A percentile compares a stretch with the other conserved stretches of the same genome.
Evolutionary conservation across 2,329 filamentous ascomycete genomes (phyloP).

Genomic region (Magnaporthales sp.): DNA sequence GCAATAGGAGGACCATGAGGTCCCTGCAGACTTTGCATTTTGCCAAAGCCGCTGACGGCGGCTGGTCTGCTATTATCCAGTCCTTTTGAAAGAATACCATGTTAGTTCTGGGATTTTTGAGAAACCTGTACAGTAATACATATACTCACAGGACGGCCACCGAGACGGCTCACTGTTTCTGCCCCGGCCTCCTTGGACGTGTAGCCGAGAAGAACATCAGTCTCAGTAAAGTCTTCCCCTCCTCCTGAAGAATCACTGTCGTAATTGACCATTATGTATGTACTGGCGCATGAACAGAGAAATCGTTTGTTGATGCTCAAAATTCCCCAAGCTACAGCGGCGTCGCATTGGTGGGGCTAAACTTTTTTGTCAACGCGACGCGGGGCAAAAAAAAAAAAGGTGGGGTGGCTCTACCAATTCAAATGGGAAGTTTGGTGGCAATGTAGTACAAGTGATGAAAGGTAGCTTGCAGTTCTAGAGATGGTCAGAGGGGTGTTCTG

Average conservation of each 20-base stretch:
- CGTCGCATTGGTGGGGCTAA: constrained; percentile 5
- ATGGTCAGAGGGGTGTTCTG: not conserved
- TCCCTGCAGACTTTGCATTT: constrained; percentile 83
- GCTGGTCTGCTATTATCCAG: constrained; percentile 67
- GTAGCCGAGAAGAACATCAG: constrained; percentile 85
- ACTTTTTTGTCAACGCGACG: not conserved
- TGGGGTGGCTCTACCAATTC: not conserved
- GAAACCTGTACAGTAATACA: not conserved
- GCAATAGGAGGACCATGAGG: constrained; percentile 75
- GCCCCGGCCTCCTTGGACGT: constrained; percentile 70
- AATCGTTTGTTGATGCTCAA: constrained; percentile 2
- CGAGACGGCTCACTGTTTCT: constrained; percentile 80
- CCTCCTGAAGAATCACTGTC: constrained; percentile 79
- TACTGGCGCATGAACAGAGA: not conserved
- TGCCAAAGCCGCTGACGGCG: constrained; percentile 68
- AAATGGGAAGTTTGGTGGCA: not conserved
- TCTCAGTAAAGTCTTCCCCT: constrained; percentile 64
- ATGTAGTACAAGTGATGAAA: not conserved
- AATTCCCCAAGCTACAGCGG: not conserved
- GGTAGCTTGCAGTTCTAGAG: not conserved
- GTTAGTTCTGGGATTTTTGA: not conserved
- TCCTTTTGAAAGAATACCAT: constrained; percentile 39
- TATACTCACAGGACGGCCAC: constrained; percentile 72
- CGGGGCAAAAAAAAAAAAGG: constrained; percentile 4
- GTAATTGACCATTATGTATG: constrained; percentile 58